Base-by-base conservation (phyloP, 139 green algal species). In the Micractinium sp. region DNA sequence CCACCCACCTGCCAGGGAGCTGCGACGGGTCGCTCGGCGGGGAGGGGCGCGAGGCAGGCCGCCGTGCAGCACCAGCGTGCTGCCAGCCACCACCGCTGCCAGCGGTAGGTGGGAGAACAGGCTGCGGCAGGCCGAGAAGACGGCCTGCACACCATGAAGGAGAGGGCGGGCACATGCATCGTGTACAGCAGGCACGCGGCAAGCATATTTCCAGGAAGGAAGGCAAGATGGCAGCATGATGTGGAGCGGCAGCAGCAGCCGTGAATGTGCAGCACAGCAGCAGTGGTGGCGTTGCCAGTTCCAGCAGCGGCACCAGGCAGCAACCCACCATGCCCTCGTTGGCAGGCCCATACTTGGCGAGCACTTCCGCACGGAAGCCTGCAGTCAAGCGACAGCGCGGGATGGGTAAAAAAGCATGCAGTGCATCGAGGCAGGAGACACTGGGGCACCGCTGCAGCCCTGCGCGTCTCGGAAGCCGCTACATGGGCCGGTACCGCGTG, bases 1-100 rank as follows among this genome's bases (percentile, higher is more conserved):
- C n/a, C n/a, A n/a, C 80, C 14, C 29, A 85, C 81, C 81, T 29
- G 36, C 81, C 3, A 56, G 9, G 12, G 27, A 2, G 56, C 56
- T 73, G n/a, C 81, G 53, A 18, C 81, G 81, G 4, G 81, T 85
- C 29, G 61, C 81, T 20, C 81, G 81, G 27, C 79, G 66, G 3
- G 61, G 60, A 63, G 82, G 67, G 3, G 36, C 7, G 81, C 93
- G 81, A 39, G 91, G 89, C 36, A 91, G 84, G 19, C 96, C 96
- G 61, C 97, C 98, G 88, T 99, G 98, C 78, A 98, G 88, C 12
- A 99, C 93, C 20, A 99, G 93, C 3, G 95, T 96, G 18, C 86
- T 91, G 4, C 63, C 39, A 0, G 87, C 87, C 0, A 99, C 88
- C 22, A 97, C 74, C 0, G 96, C 95, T 13, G 95, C 95, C 87